These are phyloP conservation scores for Alliaria petiolata DNA, from an alignment of 345 rosid genomes.

Conservation along the genomic window DNA sequence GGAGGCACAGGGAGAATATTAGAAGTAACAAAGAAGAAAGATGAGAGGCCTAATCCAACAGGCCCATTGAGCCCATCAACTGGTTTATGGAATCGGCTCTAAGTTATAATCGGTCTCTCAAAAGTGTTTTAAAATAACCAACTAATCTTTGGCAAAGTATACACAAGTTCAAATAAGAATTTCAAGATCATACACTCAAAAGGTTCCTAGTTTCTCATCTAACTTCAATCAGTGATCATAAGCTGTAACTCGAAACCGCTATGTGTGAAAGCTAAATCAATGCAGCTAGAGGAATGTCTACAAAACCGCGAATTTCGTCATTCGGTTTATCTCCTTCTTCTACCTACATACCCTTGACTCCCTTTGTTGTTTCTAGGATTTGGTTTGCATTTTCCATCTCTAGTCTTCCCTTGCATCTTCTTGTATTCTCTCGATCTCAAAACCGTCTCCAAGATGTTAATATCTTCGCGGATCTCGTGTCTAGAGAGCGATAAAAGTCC, in stretches of 20 bases:
- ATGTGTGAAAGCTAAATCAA: background rate
- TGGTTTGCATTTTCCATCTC: too few species aligned
- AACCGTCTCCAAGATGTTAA: conserved; percentile 54
- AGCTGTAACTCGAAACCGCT: background rate
- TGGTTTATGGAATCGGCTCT: background rate
- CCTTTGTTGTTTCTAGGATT: conserved; percentile 33
- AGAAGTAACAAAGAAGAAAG: background rate
- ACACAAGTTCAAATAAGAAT: too few species aligned
- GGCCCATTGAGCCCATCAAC: background rate
- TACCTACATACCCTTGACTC: background rate
- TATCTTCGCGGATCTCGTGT: conserved; percentile 59
- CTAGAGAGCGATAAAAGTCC: conserved; percentile 48
- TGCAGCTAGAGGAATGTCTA: background rate
- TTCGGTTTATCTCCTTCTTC: background rate
- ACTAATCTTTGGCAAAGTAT: background rate
- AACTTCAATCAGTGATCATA: too few species aligned
- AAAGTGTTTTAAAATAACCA: background rate
- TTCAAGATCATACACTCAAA: background rate
- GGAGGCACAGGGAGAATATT: background rate
- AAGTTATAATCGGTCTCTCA: too few species aligned
- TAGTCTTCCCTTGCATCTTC: conserved; percentile 34
- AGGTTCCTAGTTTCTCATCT: background rate
- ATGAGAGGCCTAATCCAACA: background rate
- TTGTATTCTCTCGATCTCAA: conserved; percentile 64
- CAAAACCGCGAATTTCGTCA: background rate